Evolutionary conservation across 768 basidiomycete genomes (phyloP), one percentile per base, ranked within the genome.

Genomic region (Lentinus tigrinus): DNA sequence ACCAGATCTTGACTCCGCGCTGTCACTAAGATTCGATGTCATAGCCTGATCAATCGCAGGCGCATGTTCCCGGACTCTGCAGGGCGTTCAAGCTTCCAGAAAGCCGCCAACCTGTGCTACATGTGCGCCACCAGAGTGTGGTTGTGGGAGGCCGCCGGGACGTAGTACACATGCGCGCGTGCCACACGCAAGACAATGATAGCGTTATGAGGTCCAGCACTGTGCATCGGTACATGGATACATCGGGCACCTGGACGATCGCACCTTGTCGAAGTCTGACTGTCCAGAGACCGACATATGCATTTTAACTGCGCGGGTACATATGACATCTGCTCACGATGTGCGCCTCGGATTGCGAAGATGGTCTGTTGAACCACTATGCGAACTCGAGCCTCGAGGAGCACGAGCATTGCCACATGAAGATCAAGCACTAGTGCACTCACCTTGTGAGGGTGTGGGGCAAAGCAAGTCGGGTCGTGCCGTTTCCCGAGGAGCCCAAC

Each of bases 1-100:
- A 36, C 54, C 26, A 47, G 59, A 59, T 55, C 53, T 51, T 42
- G 43, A 17, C 26, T 49, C 42, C 19, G 27, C 31, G 49, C 49
- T 19, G 47, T 26, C 36, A 21, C 39, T 16, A n/a, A 54, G 59
- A 56, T 60, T 60, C 54, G 44, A 37, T 40, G 50, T 21, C 43
- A 36, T 9, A 36, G 17, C 14, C 24, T 24, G 17, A 27, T 40
- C 43, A 37, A 51, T 52, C 36, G 56, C 48, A 43, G 47, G 37
- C 31, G 51, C 44, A 16, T 27, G 16, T 44, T 11, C 26, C 26
- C 51, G 38, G 38, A 24, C 24, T 9, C n/a, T 28, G 38, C 38
- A 21, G 7, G 7, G 5, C 40, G 48, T 34, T 34, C 24, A 44
- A 26, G 48, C 31, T 40, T 31, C 27, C 43, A 23, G 42, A 40